Base-by-base conservation (phyloP, 495 filamentous ascomycete genomes). In the Penicillium crystallinum region DNA sequence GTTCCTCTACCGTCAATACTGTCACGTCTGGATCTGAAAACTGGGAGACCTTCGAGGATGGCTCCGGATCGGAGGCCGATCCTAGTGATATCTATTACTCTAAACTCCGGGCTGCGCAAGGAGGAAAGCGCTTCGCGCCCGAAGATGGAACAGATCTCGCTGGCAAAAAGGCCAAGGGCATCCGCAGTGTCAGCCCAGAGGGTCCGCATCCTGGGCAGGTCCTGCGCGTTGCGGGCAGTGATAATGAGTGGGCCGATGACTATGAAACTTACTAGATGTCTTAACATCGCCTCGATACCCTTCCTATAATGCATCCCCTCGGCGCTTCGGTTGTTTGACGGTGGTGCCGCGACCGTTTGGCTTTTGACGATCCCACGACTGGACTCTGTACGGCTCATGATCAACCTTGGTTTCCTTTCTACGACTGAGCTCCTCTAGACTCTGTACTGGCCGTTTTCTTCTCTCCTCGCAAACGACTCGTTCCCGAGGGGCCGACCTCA, bases 21-120 rank as follows among this genome's bases (percentile, higher is more conserved):
- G 75, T 71, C 3, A 77, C 85, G 3, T 86, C 87, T 10, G 89
- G 89, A 3, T 92, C 88, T 0, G 91, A 96, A 69, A 97, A 97
- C 66, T 97, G 91, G 91, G 90, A 97, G 72, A 95, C 89, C 19
- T 96, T 90, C 54, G 87, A 90, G 56, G 86, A 89, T 64, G 81
- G 77, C 35, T 85, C 82, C 3, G 89, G 85, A 47, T 85, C 86
- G 0, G 89, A 93, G 56, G 69, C 68, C 29, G 90, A 91, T 65
- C 79, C 81, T 2, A 83, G 80, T 15, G 87, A 91, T 49, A 76
- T 81, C 7, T 91, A 92, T 65, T 90, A 87, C 61, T 84, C 87
- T 52, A 90, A 86, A 63, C 67, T 90, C 47, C 77, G 83, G 49
- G 82, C 84, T 19, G 84, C 85, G 30, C 74, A 77, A 40, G 77